Conservation (phyloP, 2,329 filamentous ascomycete species). For the Fusarium decemcellulare region DNA sequence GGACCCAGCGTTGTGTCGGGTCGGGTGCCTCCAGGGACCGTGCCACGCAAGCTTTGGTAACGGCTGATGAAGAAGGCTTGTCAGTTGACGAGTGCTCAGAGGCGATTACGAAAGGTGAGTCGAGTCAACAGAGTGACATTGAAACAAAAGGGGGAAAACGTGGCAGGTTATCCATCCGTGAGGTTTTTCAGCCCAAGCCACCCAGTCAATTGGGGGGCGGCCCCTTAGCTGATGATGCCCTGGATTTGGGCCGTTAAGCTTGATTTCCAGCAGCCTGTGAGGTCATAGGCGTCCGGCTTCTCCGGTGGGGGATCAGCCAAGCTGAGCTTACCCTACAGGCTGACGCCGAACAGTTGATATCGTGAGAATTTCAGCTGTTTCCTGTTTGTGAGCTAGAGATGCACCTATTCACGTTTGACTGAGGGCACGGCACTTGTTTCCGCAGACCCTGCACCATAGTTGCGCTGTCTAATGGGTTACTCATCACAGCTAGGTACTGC, state of each 20-base stretch:
- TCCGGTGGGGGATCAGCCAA: conserved; percentile 8
- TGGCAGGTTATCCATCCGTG: conserved; percentile 22
- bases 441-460: background rate
- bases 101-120: conserved; percentile 13
- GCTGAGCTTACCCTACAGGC: conserved; percentile 24
- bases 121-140: conserved; percentile 18
- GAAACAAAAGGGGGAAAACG: conserved; percentile 10
- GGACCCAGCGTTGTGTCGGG: background rate
- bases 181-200: conserved; percentile 1
- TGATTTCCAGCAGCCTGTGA: conserved; percentile 36
- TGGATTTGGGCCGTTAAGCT: conserved; percentile 36
- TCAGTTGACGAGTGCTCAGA: conserved; percentile 12
- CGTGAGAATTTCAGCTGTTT: background rate
- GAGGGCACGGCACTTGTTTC: background rate
- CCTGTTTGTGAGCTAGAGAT: background rate
- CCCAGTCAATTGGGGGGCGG: conserved; percentile 23
- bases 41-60: conserved; percentile 23
- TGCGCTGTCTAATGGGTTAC: background rate
- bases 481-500: background rate
- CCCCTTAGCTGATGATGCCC: conserved; percentile 31
- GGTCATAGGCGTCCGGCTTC: conserved; percentile 29
- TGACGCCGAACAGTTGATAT: background rate
- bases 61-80: conserved; percentile 31
- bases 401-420: no score
- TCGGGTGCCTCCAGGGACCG: conserved; percentile 21